Evolutionary conservation across 139 green algal species (phyloP).

Genomic region (Chlamydomonas applanata): DNA sequence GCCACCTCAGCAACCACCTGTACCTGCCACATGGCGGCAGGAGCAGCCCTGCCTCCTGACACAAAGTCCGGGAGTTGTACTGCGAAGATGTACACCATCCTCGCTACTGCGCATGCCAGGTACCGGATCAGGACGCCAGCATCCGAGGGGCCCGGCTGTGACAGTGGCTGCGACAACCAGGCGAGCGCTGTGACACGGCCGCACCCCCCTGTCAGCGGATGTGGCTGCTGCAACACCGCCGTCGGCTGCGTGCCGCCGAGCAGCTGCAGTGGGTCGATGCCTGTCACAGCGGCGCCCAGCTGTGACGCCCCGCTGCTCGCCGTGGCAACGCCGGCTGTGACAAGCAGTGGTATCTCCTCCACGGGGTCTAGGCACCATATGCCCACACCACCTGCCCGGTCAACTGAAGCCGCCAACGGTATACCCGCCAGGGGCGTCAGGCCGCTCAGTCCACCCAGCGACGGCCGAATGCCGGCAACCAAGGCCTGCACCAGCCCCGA

Average conservation of each 20-base stretch:
- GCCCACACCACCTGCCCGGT: neutral
- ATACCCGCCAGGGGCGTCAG: too few relatives aligned
- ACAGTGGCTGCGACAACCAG: neutral
- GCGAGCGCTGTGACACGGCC: neutral
- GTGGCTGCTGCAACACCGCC: neutral
- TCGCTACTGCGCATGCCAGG: neutral
- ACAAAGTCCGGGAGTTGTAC: neutral
- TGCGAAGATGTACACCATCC: neutral
- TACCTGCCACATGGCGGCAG: constrained; percentile 7
- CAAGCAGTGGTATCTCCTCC: neutral
- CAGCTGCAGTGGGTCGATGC: neutral
- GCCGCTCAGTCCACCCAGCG: too few relatives aligned
- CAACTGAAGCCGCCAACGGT: too few relatives aligned
- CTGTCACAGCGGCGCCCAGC: neutral
- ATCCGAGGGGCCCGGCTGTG: neutral
- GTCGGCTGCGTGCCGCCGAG: too few relatives aligned
- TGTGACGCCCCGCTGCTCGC: neutral
- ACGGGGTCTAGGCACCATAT: constrained; percentile 8
- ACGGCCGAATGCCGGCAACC: too few relatives aligned
- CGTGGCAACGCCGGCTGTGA: neutral
- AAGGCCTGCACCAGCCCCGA: too few relatives aligned
- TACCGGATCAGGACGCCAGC: neutral
- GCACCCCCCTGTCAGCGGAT: neutral
- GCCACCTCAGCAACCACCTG: constrained; percentile 12
- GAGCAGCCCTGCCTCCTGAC: neutral